A percentile compares a stretch with the other conserved stretches of the same genome.
Evolutionary conservation across 768 basidiomycete genomes (phyloP).

Genomic region (Basidioascus undulatus): DNA sequence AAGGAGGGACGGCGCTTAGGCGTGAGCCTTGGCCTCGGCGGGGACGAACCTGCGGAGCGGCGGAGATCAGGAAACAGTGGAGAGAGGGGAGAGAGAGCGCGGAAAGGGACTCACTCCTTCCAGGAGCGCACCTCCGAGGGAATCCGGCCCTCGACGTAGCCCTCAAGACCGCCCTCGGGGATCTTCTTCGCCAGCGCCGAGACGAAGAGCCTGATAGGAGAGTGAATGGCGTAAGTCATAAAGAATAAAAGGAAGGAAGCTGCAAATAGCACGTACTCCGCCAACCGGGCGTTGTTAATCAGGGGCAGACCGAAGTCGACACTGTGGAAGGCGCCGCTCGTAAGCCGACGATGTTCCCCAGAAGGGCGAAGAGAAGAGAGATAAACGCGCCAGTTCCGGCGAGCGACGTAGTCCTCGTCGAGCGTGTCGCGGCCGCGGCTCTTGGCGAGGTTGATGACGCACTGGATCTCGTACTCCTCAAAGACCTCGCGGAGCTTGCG

Average conservation of each 20-base stretch:
- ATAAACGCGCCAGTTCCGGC: conserved; percentile 31
- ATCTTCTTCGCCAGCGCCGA: conserved; percentile 68
- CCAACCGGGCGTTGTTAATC: conserved; percentile 70
- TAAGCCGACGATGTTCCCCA: background rate
- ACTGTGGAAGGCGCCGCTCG: conserved; percentile 29
- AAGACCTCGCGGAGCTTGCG: conserved; percentile 72
- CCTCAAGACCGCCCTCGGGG: conserved; percentile 45
- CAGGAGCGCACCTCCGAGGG: conserved; percentile 81
- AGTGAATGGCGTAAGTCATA: no score
- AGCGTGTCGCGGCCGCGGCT: conserved; percentile 44
- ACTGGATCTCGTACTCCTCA: conserved; percentile 79
- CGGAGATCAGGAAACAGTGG: no score
- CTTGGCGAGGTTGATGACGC: conserved; percentile 77
- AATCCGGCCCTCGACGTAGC: conserved; percentile 65
- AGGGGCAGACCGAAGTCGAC: conserved; percentile 87
- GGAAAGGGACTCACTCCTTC: conserved; percentile 61
- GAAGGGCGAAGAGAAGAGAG: background rate
- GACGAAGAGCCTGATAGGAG: conserved; percentile 77
- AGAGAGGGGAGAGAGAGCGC: no score
- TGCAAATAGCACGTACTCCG: no score
- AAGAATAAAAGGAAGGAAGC: no score
- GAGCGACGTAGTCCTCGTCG: conserved; percentile 91
- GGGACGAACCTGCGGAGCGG: no score
- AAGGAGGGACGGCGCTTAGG: no score
- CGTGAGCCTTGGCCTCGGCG: no score